phyloP scores from a whole-genome alignment of 2,329 filamentous ascomycete genomes.

The Fusarium nanum region DNA sequence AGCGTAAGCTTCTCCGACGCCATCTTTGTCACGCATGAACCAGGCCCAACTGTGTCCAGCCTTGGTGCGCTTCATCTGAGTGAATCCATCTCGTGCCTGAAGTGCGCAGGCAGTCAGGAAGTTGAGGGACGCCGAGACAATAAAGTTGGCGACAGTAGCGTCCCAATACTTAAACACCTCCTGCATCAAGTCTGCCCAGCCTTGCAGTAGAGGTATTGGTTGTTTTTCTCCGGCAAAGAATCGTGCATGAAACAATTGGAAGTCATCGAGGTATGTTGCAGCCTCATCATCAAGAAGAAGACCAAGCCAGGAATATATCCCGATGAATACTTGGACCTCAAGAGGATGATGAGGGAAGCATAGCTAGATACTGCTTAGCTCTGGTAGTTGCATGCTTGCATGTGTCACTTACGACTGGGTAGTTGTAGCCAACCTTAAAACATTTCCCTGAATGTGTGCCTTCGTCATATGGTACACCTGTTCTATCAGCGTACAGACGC shows the following conservation, averaged over 20 bases:
- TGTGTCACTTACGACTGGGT: slow-evolving; percentile 2
- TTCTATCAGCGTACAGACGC: not conserved
- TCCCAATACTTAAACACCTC: slow-evolving; percentile 15
- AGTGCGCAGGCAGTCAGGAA: slow-evolving; percentile 20
- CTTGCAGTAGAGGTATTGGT: slow-evolving; percentile 1
- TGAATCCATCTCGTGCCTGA: slow-evolving; percentile 8
- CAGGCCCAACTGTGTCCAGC: slow-evolving; percentile 17
- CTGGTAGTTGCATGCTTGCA: too few species aligned
- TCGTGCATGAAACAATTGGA: slow-evolving; percentile 14
- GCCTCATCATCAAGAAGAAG: slow-evolving; percentile 24
- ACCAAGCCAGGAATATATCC: slow-evolving; percentile 16
- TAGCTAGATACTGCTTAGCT: not conserved
- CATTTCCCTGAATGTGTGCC: slow-evolving; percentile 16
- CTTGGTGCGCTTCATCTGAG: not conserved
- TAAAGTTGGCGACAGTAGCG: slow-evolving; percentile 17
- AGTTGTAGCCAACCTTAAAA: slow-evolving; percentile 15
- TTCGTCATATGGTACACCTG: not conserved
- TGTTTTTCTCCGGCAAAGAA: slow-evolving; percentile 1
- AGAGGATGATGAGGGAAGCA: slow-evolving; percentile 24
- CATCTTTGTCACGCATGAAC: slow-evolving; percentile 29
- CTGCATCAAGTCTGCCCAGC: slow-evolving; percentile 18
- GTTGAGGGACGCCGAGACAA: slow-evolving; percentile 10
- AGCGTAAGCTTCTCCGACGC: slow-evolving; percentile 13
- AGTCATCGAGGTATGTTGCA: not conserved
- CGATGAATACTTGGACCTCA: slow-evolving; percentile 11